Base-by-base conservation (phyloP, 345 rosid species). In the Hirschfeldia incana region DNA sequence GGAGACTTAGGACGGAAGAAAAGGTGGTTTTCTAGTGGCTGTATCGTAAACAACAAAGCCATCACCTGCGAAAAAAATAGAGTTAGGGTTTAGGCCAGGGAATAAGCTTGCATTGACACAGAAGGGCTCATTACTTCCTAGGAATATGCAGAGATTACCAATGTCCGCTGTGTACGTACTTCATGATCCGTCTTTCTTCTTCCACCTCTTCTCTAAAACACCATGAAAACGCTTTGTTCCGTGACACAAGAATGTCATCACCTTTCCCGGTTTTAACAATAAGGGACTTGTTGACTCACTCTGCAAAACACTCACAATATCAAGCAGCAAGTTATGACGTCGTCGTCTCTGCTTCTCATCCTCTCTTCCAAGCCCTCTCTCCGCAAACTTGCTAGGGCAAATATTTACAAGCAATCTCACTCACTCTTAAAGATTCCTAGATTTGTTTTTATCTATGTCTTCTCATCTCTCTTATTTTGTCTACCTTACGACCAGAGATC, bases 61-160 rank as follows among this genome's bases (percentile, higher is more conserved):
- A 32, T 8, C 11, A 4, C 62, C 30, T 0, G 17, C 62, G 5
- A 62, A 74, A 33, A 64, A 74, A 62, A 74, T 64, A 32, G 77
- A 63, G 34, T 74, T 74, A 32, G 77, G 63, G 37, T 32, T 74
- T 29, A 74, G 44, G 42, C 77, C 77, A 11, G 70, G 63, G 63
- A 62, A 30, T 12, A 69, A 74, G 77, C 77, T 74, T 13, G 77
- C 77, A 13, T 63, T 32, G 77, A 74, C 51, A 33, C 61, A 46
- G 2, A 74, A 74, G 12, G 77, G 62, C 46, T 74, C 77, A 9
- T 64, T 74, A 0, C 42, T 4, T 49, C 77, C 77, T 2, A 74
- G 63, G 70, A 74, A 74, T 46, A 74, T 74, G 77, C 70, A 74
- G 17, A 74, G 62, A 64, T 74, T 51, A 11, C 77, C 77, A 44